These are phyloP conservation scores for Fusarium bactridioides DNA, from an alignment of 2,329 filamentous ascomycete genomes.

Conservation along the genomic window DNA sequence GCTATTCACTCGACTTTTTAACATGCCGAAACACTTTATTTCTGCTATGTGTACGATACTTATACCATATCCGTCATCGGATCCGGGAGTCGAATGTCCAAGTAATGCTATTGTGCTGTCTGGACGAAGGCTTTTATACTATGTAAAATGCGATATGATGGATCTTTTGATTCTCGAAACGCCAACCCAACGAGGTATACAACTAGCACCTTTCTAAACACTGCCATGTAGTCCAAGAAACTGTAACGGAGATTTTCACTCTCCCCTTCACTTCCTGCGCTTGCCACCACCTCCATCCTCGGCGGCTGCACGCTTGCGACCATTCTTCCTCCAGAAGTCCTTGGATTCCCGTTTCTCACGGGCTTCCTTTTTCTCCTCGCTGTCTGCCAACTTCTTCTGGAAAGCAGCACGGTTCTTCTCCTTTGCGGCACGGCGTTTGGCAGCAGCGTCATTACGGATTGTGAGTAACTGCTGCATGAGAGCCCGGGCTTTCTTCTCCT, in stretches of 20 bases:
- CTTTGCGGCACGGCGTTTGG: slow-evolving; percentile 84
- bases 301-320: slow-evolving; percentile 67
- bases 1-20: slow-evolving; percentile 18
- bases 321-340: slow-evolving; percentile 92
- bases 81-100: neutral
- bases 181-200: slow-evolving; percentile 38
- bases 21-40: slow-evolving; percentile 33
- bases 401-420: slow-evolving; percentile 85
- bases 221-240: neutral
- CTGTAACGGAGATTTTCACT: neutral
- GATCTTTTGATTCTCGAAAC: slow-evolving; percentile 35
- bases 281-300: slow-evolving; percentile 53
- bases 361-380: slow-evolving; percentile 83
- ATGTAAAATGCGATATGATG: neutral
- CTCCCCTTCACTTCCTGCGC: slow-evolving; percentile 41
- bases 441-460: slow-evolving; percentile 87
- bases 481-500: slow-evolving; percentile 88
- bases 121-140: neutral
- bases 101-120: neutral
- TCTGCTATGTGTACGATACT: slow-evolving; percentile 7
- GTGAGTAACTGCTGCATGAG: slow-evolving; percentile 94
- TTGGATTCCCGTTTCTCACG: slow-evolving; percentile 91
- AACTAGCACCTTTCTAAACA: slow-evolving; percentile 22
- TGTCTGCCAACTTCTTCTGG: slow-evolving; percentile 81
- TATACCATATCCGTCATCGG: neutral